phyloP scores from a whole-genome alignment of 2,329 filamentous ascomycete genomes.

The Stagonosporopsis chrysanthemi region DNA sequence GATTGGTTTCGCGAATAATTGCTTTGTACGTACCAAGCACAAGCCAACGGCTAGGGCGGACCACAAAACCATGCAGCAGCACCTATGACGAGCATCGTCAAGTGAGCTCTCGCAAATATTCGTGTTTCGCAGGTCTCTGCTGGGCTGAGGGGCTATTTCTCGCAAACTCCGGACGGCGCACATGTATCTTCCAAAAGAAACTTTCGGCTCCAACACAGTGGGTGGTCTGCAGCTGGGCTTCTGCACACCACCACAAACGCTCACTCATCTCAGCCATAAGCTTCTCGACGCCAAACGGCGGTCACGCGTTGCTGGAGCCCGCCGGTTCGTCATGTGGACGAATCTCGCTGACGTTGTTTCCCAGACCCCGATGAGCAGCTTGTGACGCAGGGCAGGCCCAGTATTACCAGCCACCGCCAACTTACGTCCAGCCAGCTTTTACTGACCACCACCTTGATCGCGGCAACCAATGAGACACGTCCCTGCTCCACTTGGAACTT shows the following conservation, averaged over 20 bases:
- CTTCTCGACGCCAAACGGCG: constrained; percentile 14
- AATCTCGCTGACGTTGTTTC: constrained; percentile 11
- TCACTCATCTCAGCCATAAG: constrained; percentile 28
- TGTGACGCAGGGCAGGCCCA: constrained; percentile 25
- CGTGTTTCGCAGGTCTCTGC: background rate
- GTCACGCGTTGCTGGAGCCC: constrained; percentile 11
- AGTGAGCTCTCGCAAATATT: background rate
- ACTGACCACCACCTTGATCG: constrained; percentile 18
- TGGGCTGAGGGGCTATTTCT: background rate
- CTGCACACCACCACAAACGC: constrained; percentile 18
- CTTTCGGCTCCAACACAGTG: constrained; percentile 3
- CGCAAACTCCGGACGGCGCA: background rate
- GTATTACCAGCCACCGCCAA: constrained; percentile 21
- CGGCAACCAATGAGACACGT: constrained; percentile 27
- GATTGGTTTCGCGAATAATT: background rate
- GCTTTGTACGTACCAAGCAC: background rate
- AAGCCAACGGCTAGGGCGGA: constrained; percentile 4
- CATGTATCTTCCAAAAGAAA: background rate
- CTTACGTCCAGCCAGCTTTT: constrained; percentile 23
- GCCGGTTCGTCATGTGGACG: constrained; percentile 10
- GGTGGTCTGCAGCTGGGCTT: constrained; percentile 11
- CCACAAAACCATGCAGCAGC: background rate
- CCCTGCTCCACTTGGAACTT: constrained; percentile 18
- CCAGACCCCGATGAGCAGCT: constrained; percentile 5
- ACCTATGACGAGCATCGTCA: constrained; percentile 1